Evolutionary conservation across 495 filamentous ascomycete genomes (phyloP).

Genomic region (Cryomyces antarcticus): DNA sequence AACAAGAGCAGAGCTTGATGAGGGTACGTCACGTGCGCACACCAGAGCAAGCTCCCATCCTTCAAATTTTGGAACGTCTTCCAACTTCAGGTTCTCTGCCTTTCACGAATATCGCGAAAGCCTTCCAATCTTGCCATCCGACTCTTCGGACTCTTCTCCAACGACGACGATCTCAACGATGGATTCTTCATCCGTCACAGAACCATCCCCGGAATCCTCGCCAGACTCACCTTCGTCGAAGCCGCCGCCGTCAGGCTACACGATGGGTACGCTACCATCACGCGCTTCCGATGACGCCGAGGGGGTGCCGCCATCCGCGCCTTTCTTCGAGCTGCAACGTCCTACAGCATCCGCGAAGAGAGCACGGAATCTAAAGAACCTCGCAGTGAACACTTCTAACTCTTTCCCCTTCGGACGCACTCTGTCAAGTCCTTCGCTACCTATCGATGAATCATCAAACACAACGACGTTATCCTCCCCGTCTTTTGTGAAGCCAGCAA

Average conservation of each 20-base stretch:
- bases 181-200: slow-evolving; percentile 71
- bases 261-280: background rate
- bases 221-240: slow-evolving; percentile 64
- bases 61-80: too few species aligned
- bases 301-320: slow-evolving; percentile 3
- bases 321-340: slow-evolving; percentile 23
- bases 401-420: slow-evolving; percentile 27
- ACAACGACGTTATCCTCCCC: slow-evolving; percentile 53
- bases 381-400: slow-evolving; percentile 63
- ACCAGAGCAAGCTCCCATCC: too few species aligned
- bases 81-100: slow-evolving; percentile 3
- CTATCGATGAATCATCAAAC: slow-evolving; percentile 22
- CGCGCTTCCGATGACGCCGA: slow-evolving; percentile 4
- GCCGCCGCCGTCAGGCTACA: slow-evolving; percentile 15
- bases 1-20: too few species aligned
- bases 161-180: slow-evolving; percentile 90
- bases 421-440: slow-evolving; percentile 27
- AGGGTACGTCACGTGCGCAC: too few species aligned
- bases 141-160: slow-evolving; percentile 82
- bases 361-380: slow-evolving; percentile 77
- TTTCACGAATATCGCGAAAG: slow-evolving; percentile 36
- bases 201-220: slow-evolving; percentile 77
- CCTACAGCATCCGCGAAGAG: slow-evolving; percentile 46
- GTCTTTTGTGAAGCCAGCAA: slow-evolving; percentile 54
- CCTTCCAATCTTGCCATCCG: slow-evolving; percentile 62